Percentiles rank a stretch among this genome's conserved stretches.
Evolutionary conservation across 352 stramenopile species (phyloP).

Genomic region (Pythium rhizo-oryzae): DNA sequence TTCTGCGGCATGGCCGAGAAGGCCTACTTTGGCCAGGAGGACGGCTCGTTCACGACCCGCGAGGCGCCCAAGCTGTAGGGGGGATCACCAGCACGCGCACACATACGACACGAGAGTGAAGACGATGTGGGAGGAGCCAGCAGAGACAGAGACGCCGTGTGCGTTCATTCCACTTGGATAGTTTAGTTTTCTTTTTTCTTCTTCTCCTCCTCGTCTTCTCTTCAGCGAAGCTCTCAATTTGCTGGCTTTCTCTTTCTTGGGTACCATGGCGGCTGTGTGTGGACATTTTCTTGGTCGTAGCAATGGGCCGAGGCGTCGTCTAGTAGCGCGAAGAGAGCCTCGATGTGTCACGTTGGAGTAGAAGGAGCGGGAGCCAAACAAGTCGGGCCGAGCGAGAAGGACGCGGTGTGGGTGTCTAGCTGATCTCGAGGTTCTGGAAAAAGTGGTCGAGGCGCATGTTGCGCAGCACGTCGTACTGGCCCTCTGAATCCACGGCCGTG

Average conservation of each 20-base stretch:
- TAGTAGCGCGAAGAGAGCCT: no score
- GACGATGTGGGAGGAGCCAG: background rate
- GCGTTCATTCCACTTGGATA: constrained; percentile 7
- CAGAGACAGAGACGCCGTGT: constrained; percentile 7
- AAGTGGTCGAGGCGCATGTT: constrained; percentile 76
- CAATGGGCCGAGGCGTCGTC: no score
- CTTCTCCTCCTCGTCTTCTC: background rate
- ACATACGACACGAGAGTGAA: no score
- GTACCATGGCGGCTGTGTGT: no score
- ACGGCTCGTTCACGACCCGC: constrained; percentile 80
- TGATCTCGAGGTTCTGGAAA: constrained; percentile 44
- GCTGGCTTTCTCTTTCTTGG: background rate
- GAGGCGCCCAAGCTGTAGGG: constrained; percentile 36
- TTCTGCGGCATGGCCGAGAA: constrained; percentile 91
- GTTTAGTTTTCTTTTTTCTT: background rate
- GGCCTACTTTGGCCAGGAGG: constrained; percentile 85
- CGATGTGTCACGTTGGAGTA: no score
- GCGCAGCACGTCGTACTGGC: constrained; percentile 76
- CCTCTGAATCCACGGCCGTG: constrained; percentile 70
- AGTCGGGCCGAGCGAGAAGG: background rate
- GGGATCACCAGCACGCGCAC: background rate
- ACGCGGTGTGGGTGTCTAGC: constrained; percentile 14
- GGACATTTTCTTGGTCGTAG: no score
- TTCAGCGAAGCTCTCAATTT: background rate
- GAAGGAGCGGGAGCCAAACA: no score